Evolutionary conservation across 495 filamentous ascomycete species (phyloP).

Genomic region (Endocarpon pusillum): DNA sequence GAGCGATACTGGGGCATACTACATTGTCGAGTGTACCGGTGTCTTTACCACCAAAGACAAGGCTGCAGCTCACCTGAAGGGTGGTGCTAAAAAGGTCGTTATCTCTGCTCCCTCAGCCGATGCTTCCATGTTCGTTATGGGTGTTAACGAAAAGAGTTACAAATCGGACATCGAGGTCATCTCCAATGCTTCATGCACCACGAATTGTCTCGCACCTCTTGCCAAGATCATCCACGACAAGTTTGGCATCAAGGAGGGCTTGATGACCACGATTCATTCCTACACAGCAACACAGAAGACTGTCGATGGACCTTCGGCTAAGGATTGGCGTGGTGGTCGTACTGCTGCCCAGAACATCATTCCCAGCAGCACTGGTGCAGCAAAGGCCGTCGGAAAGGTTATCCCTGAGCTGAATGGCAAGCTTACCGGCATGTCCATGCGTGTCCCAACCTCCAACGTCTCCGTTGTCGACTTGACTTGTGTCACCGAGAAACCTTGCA

Average conservation of each 20-base stretch:
- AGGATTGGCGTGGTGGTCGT: conserved; percentile 99
- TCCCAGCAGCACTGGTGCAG: conserved; percentile 95
- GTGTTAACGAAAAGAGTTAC: conserved; percentile 91
- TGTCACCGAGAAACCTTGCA: conserved; percentile 78
- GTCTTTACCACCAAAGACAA: conserved; percentile 98
- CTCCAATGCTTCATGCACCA: conserved; percentile 99
- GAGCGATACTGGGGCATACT: conserved; percentile 73
- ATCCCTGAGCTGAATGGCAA: conserved; percentile 95
- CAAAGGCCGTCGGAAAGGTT: conserved; percentile 99
- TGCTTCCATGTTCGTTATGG: conserved; percentile 99
- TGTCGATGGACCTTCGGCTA: conserved; percentile 88
- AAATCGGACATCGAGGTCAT: conserved; percentile 76
- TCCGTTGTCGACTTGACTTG: conserved; percentile 94
- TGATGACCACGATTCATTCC: conserved; percentile 99
- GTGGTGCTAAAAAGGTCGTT: conserved; percentile 98
- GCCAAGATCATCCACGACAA: conserved; percentile 99
- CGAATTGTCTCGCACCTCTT: conserved; percentile 97
- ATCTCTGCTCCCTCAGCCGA: conserved; percentile 98
- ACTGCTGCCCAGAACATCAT: conserved; percentile 99
- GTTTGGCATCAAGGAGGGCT: conserved; percentile 90
- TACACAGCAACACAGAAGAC: conserved; percentile 99
- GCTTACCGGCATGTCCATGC: conserved; percentile 98
- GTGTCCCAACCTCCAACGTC: conserved; percentile 96
- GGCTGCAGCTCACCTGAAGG: conserved; percentile 90
- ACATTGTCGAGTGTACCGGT: conserved; percentile 97